These are phyloP conservation scores for Daldinia loculata DNA, from an alignment of 495 filamentous ascomycete species.

Conservation along the genomic window DNA sequence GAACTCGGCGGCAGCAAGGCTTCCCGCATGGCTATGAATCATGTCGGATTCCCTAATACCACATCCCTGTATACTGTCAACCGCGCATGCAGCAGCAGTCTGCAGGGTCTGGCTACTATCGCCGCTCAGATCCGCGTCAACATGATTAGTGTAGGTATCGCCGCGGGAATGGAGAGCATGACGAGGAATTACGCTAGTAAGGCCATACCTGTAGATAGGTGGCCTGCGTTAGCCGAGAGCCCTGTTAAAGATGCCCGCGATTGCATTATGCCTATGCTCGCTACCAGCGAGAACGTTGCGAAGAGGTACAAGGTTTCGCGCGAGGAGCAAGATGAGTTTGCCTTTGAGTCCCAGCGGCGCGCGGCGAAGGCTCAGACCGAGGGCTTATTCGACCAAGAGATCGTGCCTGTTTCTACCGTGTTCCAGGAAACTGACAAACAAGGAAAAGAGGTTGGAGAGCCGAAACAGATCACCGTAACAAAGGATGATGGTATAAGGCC, in stretches of 20 bases:
- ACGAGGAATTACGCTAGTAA: slow-evolving; percentile 83
- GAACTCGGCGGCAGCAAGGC: slow-evolving; percentile 93
- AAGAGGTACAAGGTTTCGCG: slow-evolving; percentile 75
- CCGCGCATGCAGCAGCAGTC: slow-evolving; percentile 80
- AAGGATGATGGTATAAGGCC: slow-evolving; percentile 85
- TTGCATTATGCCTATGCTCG: slow-evolving; percentile 93
- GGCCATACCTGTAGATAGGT: slow-evolving; percentile 84
- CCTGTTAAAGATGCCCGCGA: slow-evolving; percentile 75
- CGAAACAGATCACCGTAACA: slow-evolving; percentile 62
- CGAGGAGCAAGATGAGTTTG: slow-evolving; percentile 83
- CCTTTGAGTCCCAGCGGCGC: slow-evolving; percentile 73
- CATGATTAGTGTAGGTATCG: slow-evolving; percentile 80
- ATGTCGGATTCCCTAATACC: slow-evolving; percentile 74
- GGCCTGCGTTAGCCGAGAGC: slow-evolving; percentile 73
- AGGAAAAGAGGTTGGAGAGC: slow-evolving; percentile 63
- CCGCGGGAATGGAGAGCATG: slow-evolving; percentile 94
- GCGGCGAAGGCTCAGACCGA: slow-evolving; percentile 72
- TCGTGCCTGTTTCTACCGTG: slow-evolving; percentile 74
- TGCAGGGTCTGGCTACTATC: slow-evolving; percentile 76
- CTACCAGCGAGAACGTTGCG: slow-evolving; percentile 93
- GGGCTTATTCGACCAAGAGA: slow-evolving; percentile 79
- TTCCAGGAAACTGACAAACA: slow-evolving; percentile 70
- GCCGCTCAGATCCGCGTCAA: slow-evolving; percentile 76
- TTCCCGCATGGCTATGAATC: slow-evolving; percentile 87
- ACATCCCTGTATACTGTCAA: slow-evolving; percentile 87